Conservation (phyloP, 2,329 filamentous ascomycete genomes). For the Aureobasidium namibiae region DNA sequence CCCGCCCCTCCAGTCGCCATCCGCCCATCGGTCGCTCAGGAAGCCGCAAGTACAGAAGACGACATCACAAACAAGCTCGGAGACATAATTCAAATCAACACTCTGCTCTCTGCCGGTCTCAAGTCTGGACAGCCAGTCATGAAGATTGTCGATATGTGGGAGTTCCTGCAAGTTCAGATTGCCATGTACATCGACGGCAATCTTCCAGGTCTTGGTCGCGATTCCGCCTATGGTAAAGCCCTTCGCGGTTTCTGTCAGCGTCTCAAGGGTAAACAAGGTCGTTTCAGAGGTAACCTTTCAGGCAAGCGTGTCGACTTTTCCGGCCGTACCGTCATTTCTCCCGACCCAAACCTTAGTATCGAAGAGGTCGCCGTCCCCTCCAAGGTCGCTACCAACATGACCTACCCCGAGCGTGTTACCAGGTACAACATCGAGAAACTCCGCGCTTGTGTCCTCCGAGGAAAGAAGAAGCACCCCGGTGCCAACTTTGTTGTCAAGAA, state of each 20-base stretch:
- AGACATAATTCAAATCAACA: conserved; percentile 89
- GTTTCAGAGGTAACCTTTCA: conserved; percentile 92
- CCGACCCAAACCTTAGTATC: conserved; percentile 87
- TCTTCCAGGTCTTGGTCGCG: conserved; percentile 74
- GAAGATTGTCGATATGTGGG: conserved; percentile 97
- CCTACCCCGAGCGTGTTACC: conserved; percentile 84
- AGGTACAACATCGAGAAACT: conserved; percentile 80
- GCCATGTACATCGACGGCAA: conserved; percentile 98
- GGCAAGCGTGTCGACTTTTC: conserved; percentile 99
- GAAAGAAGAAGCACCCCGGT: conserved; percentile 73
- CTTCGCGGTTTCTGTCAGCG: conserved; percentile 93
- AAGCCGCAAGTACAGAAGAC: conserved; percentile 88
- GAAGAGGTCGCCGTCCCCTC: conserved; percentile 89
- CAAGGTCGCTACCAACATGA: conserved; percentile 91
- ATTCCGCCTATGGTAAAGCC: conserved; percentile 76
- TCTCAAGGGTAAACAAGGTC: conserved; percentile 92
- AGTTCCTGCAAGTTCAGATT: conserved; percentile 89
- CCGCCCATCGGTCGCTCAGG: conserved; percentile 85
- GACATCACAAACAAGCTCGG: conserved; percentile 95
- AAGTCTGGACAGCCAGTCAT: conserved; percentile 75
- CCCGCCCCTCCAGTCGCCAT: conserved; percentile 93
- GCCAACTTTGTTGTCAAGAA: conserved; percentile 75
- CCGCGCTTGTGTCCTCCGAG: conserved; percentile 63
- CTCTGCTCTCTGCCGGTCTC: conserved; percentile 73
- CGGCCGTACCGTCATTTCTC: conserved; percentile 92